Conservation (phyloP, 139 green algal genomes). For the Dunaliella primolecta region DNA sequence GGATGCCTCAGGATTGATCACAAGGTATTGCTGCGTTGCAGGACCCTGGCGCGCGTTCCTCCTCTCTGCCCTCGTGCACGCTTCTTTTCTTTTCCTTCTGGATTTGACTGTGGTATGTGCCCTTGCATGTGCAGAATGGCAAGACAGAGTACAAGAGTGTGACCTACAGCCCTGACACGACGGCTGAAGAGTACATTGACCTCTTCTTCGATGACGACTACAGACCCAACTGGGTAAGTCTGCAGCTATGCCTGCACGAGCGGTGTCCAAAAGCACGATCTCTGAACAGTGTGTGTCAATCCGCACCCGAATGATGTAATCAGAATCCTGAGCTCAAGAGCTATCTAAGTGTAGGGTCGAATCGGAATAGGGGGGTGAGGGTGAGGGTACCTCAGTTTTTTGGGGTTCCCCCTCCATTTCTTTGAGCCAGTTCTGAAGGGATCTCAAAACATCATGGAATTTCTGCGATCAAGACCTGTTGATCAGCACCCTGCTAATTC, state of each 20-base stretch:
- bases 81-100: neutral
- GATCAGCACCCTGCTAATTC: no score
- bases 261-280: no score
- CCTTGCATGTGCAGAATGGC: constrained; percentile 42
- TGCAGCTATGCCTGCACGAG: no score
- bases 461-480: no score
- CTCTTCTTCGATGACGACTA: constrained; percentile 80
- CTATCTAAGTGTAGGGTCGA: no score
- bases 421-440: no score
- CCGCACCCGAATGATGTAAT: neutral
- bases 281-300: neutral
- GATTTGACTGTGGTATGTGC: neutral
- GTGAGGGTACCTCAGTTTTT: no score
- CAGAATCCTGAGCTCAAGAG: neutral
- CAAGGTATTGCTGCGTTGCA: neutral
- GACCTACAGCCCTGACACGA: constrained; percentile 65
- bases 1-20: no score
- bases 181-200: constrained; percentile 82
- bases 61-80: neutral
- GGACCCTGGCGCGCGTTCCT: neutral
- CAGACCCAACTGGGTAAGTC: constrained; percentile 67
- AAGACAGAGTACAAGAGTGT: constrained; percentile 90
- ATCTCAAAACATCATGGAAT: no score
- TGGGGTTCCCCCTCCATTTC: no score
- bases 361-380: no score